These are phyloP conservation scores for Gaertneriomyces sp. DNA, from an alignment of 192 early-diverging fungal genomes.

Conservation along the genomic window DNA sequence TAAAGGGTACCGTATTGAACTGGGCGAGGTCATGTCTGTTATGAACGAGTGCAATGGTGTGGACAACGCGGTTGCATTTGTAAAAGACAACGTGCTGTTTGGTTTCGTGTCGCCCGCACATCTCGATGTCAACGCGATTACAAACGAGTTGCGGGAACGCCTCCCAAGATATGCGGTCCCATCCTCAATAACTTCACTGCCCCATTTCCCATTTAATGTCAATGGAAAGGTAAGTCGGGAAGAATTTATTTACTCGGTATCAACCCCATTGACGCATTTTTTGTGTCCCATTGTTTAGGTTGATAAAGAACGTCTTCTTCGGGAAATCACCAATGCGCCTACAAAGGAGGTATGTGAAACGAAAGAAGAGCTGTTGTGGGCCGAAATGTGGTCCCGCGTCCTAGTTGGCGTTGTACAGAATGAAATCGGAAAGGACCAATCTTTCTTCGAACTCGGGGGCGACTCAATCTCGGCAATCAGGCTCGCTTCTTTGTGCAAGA, in stretches of 20 bases:
- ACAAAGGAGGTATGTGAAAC: too few relatives aligned
- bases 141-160: constrained; percentile 18
- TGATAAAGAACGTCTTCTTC: too few relatives aligned
- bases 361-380: too few relatives aligned
- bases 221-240: too few relatives aligned
- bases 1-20: constrained; percentile 24
- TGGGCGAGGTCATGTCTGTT: constrained; percentile 18
- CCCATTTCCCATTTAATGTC: too few relatives aligned
- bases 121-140: constrained; percentile 8
- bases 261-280: too few relatives aligned
- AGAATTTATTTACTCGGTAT: too few relatives aligned
- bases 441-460: constrained; percentile 8
- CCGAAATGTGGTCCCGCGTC: too few relatives aligned
- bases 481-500: not conserved
- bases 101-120: constrained; percentile 23
- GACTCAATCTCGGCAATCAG: constrained; percentile 12
- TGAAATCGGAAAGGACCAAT: not conserved
- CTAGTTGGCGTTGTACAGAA: not conserved
- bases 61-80: constrained; percentile 21
- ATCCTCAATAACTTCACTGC: too few relatives aligned
- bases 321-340: too few relatives aligned
- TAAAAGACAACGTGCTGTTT: constrained; percentile 28
- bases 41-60: constrained; percentile 5
- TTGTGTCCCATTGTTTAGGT: too few relatives aligned
- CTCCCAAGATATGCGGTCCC: constrained; percentile 8